Evolutionary conservation across 345 rosid genomes (phyloP), one percentile per base, ranked within the genome.

Genomic region (Schrenkiella parvula): DNA sequence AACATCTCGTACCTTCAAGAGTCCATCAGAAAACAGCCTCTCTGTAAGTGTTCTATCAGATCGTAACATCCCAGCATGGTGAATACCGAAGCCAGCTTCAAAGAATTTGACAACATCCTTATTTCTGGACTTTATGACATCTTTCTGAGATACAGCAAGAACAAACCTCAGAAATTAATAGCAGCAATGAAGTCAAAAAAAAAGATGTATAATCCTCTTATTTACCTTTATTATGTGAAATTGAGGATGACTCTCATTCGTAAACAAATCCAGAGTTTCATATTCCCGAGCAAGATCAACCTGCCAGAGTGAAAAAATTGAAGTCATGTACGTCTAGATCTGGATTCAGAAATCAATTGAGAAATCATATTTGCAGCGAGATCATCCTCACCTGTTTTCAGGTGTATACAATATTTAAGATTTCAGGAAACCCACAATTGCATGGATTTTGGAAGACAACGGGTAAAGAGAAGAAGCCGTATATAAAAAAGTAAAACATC

Each of bases 61-160:
- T 66, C 98, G 88, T 78, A 93, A 76, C 97, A 93, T 93, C 73
- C 98, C 98, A 71, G 98, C 98, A 78, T 93, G 96, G 84, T 93
- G 98, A 79, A 93, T 80, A 43, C 98, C 98, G 56, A 85, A 22
- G 7, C 87, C 97, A 61, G 29, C 64, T 63, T 83, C 96, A 77
- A 93, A 93, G 44, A 93, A 89, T 76, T 85, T 78, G 70, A 85
- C 88, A 64, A 93, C 84, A 84, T 93, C 97, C 81, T 84, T 91
- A 84, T 93, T 93, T 82, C 98, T 91, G 47, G 98, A 93, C 85
- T 93, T 93, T 12, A 79, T 76, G 61, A 93, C 97, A 29, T 93
- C 98, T 80, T 72, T 89, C 98, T 93, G 86, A 67, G 63, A 79
- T 67, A 59, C 70, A 77, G 38, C 71, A 70, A 72, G 72, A 13